Percentiles rank a stretch among this genome's conserved stretches.
These are phyloP conservation scores for Sphaceloma murrayae DNA, from an alignment of 2,329 filamentous ascomycete genomes.

Conservation along the genomic window DNA sequence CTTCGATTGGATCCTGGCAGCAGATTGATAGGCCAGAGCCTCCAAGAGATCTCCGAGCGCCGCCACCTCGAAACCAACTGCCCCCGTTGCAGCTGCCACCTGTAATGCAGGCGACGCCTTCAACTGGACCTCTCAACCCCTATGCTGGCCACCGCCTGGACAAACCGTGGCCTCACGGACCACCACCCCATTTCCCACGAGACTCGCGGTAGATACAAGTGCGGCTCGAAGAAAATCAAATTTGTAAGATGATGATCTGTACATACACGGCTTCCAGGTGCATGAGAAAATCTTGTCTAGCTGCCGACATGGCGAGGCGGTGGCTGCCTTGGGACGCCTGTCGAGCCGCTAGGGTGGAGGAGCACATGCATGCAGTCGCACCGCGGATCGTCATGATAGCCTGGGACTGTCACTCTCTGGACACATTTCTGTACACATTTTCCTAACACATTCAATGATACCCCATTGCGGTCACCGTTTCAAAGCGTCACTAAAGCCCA, in stretches of 20 bases:
- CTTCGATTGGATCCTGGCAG: background rate
- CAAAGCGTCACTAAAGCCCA: too few species aligned
- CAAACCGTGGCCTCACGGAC: conserved; percentile 11
- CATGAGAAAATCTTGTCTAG: too few species aligned
- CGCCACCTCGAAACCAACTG: background rate
- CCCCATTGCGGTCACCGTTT: too few species aligned
- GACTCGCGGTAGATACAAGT: background rate
- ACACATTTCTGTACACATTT: too few species aligned
- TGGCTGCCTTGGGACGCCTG: too few species aligned
- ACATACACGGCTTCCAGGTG: too few species aligned
- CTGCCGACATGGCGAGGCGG: too few species aligned
- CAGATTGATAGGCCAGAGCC: background rate
- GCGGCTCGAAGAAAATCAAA: background rate
- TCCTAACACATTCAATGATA: too few species aligned
- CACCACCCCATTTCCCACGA: conserved; percentile 4
- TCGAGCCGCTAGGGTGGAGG: too few species aligned
- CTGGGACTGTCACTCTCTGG: too few species aligned
- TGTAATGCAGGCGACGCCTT: conserved; percentile 28
- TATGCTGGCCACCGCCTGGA: conserved; percentile 22
- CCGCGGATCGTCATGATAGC: too few species aligned
- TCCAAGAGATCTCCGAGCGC: background rate
- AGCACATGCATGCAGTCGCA: too few species aligned
- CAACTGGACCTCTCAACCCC: conserved; percentile 29
- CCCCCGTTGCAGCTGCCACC: conserved; percentile 16
- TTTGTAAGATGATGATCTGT: background rate